Conservation (phyloP, 306 rosid genomes). For the Gastrolobium villosum region DNA sequence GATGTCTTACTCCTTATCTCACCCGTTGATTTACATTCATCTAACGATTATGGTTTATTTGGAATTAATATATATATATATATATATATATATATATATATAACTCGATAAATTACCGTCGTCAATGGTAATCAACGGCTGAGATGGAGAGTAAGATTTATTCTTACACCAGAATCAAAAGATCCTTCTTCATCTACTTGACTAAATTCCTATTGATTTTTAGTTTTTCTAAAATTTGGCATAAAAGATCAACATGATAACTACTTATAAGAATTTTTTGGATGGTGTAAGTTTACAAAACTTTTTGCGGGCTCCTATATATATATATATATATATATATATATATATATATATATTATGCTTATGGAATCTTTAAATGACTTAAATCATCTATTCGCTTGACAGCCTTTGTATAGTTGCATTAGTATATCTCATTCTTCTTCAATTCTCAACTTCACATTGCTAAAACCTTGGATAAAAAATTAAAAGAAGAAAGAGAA, state of each 20-base stretch:
- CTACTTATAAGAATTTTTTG: slow-evolving; percentile 4
- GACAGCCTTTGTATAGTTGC: background rate
- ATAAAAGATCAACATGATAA: background rate
- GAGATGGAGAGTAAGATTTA: too few relatives aligned
- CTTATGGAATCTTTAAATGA: background rate
- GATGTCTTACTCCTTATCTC: too few relatives aligned
- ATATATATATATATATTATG: background rate
- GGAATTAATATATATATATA: too few relatives aligned
- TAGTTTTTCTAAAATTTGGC: background rate
- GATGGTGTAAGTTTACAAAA: slow-evolving; percentile 13
- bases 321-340: background rate
- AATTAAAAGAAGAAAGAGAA: background rate
- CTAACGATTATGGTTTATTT: too few relatives aligned
- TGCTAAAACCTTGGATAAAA: background rate
- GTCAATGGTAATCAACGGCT: too few relatives aligned
- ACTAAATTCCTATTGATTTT: background rate
- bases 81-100: too few relatives aligned
- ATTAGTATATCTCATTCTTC: background rate
- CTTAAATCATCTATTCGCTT: background rate
- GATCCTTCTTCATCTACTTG: background rate
- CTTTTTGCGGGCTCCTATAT: background rate
- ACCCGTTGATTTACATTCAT: too few relatives aligned
- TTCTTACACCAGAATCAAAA: too few relatives aligned
- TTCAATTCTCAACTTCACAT: background rate
- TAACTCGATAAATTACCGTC: too few relatives aligned